Base-by-base conservation (phyloP, 768 basidiomycete genomes). In the Leccinum ochraceum region DNA sequence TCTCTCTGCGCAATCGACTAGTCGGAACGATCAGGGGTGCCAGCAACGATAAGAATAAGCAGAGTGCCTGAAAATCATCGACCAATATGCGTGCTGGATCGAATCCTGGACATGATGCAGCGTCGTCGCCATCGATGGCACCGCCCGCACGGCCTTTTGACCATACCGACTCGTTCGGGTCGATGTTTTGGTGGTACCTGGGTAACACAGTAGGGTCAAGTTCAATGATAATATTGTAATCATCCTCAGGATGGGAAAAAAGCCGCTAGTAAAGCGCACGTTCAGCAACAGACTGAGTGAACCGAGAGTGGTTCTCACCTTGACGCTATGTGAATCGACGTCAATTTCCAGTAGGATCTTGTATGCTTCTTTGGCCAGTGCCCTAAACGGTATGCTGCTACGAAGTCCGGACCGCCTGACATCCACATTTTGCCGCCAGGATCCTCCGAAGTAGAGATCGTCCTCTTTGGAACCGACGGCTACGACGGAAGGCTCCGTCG, bases 161-260 rank as follows among this genome's bases (percentile, higher is more conserved):
- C 72, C 88, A 82, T 1, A 82, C 69, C 2, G 74, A 72, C 2
- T 77, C 60, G 63, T 89, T 81, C 1, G 82, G 80, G 4, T 78
- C 64, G 17, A 95, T 67, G 51, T 87, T 86, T 69, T 98, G 92
- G 61, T 82, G 75, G 70, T 94, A 91, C 22, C 92, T 85, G 1
- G 93, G 85, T 2, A 94, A 74, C 3, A 81, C 73, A 14, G 77
- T 55, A 0, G 86, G 79, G 49, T 94, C 80, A 28, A 98, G 81
- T 60, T 90, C 83, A 39, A 98, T 78, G 8, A 97, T 64, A 65
- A 98, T 82, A 66, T 97, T 89, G 69, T 97, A 99, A 67, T 95
- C 90, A 3, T 85, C 78, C 3, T 85, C 83, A 0, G 95, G 91
- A 65, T 96, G 93, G 11, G 83, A 77, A 77, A 98, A 96, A 56